phyloP scores from a whole-genome alignment of 1,139 yeast genomes.

The Debaryomyces robertsiae region DNA sequence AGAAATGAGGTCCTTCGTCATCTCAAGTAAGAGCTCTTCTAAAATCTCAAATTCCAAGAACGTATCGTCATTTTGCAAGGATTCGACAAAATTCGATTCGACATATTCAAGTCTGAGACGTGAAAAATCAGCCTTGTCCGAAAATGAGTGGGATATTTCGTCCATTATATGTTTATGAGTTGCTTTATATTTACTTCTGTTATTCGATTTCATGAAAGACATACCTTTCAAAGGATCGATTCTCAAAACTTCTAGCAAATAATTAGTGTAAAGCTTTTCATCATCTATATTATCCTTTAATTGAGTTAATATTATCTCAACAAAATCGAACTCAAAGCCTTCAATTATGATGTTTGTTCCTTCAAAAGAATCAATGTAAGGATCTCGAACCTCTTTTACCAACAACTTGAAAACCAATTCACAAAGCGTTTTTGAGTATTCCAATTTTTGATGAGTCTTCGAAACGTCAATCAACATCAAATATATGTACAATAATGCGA shows the following conservation, averaged over 20 bases:
- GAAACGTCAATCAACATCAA: slow-evolving; percentile 7
- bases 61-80: slow-evolving; percentile 10
- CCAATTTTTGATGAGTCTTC: background rate
- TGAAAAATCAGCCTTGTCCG: slow-evolving; percentile 28
- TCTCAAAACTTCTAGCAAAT: slow-evolving; percentile 34
- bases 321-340: slow-evolving; percentile 11
- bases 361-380: background rate
- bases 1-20: slow-evolving; percentile 17
- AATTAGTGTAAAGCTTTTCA: slow-evolving; percentile 26
- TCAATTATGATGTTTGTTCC: background rate
- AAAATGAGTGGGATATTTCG: slow-evolving; percentile 27
- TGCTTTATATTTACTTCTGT: slow-evolving; percentile 26
- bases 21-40: slow-evolving; percentile 20
- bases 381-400: slow-evolving; percentile 11
- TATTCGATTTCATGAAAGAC: slow-evolving; percentile 32
- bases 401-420: slow-evolving; percentile 15
- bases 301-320: slow-evolving; percentile 17
- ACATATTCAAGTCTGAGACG: slow-evolving; percentile 34
- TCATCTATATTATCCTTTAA: slow-evolving; percentile 22
- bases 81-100: slow-evolving; percentile 33
- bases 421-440: slow-evolving; percentile 20
- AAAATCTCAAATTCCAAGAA: slow-evolving; percentile 14
- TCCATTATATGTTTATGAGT: slow-evolving; percentile 37
- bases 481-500: slow-evolving; percentile 15
- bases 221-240: slow-evolving; percentile 32